Conservation (phyloP, 495 filamentous ascomycete species). For the Daldinia loculata region DNA sequence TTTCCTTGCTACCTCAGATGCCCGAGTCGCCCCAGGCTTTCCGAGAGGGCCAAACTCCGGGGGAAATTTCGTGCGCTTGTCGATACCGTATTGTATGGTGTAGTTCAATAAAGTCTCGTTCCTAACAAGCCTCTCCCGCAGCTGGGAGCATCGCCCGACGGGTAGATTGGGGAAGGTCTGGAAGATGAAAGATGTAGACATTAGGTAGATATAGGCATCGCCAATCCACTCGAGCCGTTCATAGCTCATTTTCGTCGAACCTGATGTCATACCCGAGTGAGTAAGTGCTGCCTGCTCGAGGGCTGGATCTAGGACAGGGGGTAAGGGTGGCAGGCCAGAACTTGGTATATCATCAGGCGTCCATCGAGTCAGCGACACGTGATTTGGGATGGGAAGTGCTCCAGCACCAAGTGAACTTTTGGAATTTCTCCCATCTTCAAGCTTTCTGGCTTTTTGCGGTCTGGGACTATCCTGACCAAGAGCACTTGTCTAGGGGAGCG, state of each 20-base stretch:
- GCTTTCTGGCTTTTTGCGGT: conserved; percentile 35
- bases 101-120: conserved; percentile 78
- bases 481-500: conserved; percentile 6
- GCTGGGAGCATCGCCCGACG: conserved; percentile 68
- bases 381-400: conserved; percentile 35
- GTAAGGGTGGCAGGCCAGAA: conserved; percentile 61
- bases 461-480: neutral
- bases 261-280: conserved; percentile 60
- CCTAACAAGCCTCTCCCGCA: conserved; percentile 75
- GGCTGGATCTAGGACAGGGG: conserved; percentile 62
- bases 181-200: conserved; percentile 71
- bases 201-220: conserved; percentile 76
- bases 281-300: conserved; percentile 73
- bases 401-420: conserved; percentile 1
- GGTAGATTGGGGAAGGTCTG: conserved; percentile 66
- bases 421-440: conserved; percentile 14
- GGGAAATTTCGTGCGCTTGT: conserved; percentile 65
- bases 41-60: conserved; percentile 50
- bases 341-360: conserved; percentile 50
- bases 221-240: conserved; percentile 80
- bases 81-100: conserved; percentile 71
- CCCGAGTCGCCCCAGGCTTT: conserved; percentile 45
- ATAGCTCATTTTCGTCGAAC: conserved; percentile 59
- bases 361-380: conserved; percentile 52
- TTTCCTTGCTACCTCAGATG: conserved; percentile 59